Evolutionary conservation across 2,329 filamentous ascomycete species (phyloP), one percentile per base, ranked within the genome.

Genomic region (Botrytis paeoniae): DNA sequence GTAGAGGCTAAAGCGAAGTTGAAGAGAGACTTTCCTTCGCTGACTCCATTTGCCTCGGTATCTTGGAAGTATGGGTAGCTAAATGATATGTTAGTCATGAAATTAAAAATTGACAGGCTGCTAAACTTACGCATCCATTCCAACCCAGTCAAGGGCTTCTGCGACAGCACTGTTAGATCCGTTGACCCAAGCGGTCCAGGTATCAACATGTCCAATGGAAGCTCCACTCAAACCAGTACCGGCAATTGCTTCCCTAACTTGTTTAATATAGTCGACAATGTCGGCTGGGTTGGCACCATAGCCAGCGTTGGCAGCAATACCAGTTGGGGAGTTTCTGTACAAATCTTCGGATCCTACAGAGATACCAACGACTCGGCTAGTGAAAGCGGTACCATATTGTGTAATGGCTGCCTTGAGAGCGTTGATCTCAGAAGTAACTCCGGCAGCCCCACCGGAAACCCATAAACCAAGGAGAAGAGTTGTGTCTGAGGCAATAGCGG

Each of bases 321-420:
- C 93, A 16, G 86, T 91, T n/a, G 88, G 87, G 0, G 93, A 93
- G 82, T 87, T 88, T 80, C 93, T 91, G 86, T 96, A 96, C 61
- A 96, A 87, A 81, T 97, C 94, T 86, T 97, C 94, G 77, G 88
- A 92, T 75, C 94, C 94, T 70, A 97, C 89, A 0, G 93, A 95
- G 83, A 97, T 95, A 81, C 93, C 94, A 73, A 89, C 91, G 61
- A 97, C 89, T 29, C 92, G 84, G 72, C 86, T 84, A 57, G 87
- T 86, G 78, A 97, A 89, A 65, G 86, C 83, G 16, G 84, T 82
- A 73, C 93, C 93, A 81, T 94, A 94, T 79, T 89, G 85, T 66
- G 82, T 77, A 76, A 95, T 91, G 77, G 93, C 92, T 61, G 85
- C 83, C 81, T 88, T 88, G 66, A 97, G 86, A 22, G 94, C 93